phyloP scores from a whole-genome alignment of 768 basidiomycete genomes.

The Rhodotorula kratochvilovae region DNA sequence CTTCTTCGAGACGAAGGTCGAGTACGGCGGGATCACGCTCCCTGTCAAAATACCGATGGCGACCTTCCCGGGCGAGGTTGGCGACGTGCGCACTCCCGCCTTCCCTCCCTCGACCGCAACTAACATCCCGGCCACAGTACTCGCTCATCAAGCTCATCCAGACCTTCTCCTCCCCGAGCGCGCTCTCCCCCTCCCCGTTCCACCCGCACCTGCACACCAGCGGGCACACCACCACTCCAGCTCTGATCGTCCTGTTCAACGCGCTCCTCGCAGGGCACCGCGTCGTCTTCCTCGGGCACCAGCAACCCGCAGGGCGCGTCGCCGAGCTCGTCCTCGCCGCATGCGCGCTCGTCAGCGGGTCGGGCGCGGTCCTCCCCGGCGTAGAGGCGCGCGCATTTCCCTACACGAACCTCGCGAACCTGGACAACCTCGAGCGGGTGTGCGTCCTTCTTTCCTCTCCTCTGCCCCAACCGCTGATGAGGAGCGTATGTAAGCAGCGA shows the following conservation, averaged over 20 bases:
- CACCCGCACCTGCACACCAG: conserved; percentile 93
- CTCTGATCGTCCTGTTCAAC: conserved; percentile 92
- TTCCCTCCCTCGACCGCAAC: background rate
- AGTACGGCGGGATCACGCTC: conserved; percentile 70
- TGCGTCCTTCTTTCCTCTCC: conserved; percentile 50
- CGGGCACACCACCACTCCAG: conserved; percentile 74
- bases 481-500: no score
- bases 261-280: conserved; percentile 90
- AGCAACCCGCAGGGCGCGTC: conserved; percentile 80
- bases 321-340: conserved; percentile 88
- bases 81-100: conserved; percentile 63
- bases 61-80: conserved; percentile 90
- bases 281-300: conserved; percentile 91
- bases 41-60: conserved; percentile 87
- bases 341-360: conserved; percentile 86
- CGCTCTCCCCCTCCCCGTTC: conserved; percentile 56
- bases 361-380: conserved; percentile 73
- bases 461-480: no score
- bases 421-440: conserved; percentile 86
- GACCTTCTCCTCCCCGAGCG: conserved; percentile 65
- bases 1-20: conserved; percentile 79
- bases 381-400: conserved; percentile 91
- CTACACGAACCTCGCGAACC: conserved; percentile 75
- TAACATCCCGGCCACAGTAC: conserved; percentile 56
- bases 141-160: conserved; percentile 85